Percentiles rank a stretch among this genome's conserved stretches.
These are phyloP conservation scores for Talaromyces liani DNA, from an alignment of 495 filamentous ascomycete species.

Conservation along the genomic window DNA sequence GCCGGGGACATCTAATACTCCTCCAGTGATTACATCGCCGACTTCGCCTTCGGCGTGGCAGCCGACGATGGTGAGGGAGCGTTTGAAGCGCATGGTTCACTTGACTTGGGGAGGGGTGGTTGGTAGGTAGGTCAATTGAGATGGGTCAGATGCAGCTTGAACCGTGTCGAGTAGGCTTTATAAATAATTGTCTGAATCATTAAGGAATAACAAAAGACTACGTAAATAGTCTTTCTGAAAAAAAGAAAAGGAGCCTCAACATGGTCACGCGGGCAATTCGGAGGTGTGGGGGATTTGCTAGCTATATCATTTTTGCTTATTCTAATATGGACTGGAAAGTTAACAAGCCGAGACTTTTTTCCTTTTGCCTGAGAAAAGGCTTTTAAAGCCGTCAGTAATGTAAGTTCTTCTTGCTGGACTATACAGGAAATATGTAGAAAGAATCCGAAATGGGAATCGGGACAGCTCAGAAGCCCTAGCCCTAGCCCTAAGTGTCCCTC, in stretches of 20 bases:
- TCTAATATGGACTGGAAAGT: not conserved
- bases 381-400: too few relatives aligned
- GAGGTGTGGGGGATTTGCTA: not conserved
- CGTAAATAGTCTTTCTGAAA: not conserved
- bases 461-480: not conserved
- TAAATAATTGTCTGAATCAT: not conserved
- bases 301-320: not conserved
- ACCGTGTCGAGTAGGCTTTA: not conserved
- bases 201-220: not conserved
- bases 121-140: not conserved
- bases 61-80: conserved; percentile 23
- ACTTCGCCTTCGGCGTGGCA: conserved; percentile 26
- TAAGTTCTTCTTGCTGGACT: too few relatives aligned
- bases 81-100: conserved; percentile 13
- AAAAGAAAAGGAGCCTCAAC: not conserved
- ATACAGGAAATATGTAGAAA: not conserved
- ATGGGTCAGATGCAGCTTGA: not conserved
- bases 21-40: conserved; percentile 28
- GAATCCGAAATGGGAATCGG: not conserved
- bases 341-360: not conserved
- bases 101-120: not conserved
- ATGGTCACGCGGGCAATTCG: not conserved
- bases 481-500: not conserved
- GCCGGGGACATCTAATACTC: conserved; percentile 25
- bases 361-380: too few relatives aligned